phyloP scores from a whole-genome alignment of 78 protist species.

The Bodo saltans region DNA sequence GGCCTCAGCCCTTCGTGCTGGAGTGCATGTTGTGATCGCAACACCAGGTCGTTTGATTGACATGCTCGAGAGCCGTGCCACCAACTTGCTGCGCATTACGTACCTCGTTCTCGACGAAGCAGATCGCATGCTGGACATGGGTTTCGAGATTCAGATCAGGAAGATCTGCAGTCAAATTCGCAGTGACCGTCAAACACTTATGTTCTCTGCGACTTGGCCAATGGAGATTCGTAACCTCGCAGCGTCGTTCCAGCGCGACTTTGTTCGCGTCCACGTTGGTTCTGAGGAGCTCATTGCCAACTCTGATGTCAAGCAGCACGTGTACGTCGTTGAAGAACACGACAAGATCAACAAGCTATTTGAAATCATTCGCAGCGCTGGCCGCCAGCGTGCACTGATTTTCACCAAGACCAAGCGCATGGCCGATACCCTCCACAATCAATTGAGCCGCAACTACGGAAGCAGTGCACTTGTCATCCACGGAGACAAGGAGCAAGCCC shows the following conservation, averaged over 20 bases:
- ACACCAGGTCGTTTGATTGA: slow-evolving; percentile 99
- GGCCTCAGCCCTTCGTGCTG: slow-evolving; percentile 51
- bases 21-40: slow-evolving; percentile 83
- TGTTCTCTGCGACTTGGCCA: slow-evolving; percentile 99
- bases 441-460: neutral
- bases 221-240: slow-evolving; percentile 84
- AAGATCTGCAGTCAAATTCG: slow-evolving; percentile 54
- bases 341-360: slow-evolving; percentile 29
- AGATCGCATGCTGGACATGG: slow-evolving; percentile 95
- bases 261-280: slow-evolving; percentile 69
- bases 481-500: slow-evolving; percentile 89
- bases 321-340: slow-evolving; percentile 36
- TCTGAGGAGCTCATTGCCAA: slow-evolving; percentile 74
- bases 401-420: slow-evolving; percentile 31
- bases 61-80: slow-evolving; percentile 61
- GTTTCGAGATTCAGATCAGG: slow-evolving; percentile 88
- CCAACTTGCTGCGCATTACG: slow-evolving; percentile 80
- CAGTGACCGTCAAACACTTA: slow-evolving; percentile 94
- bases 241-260: slow-evolving; percentile 54
- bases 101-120: slow-evolving; percentile 93
- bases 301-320: slow-evolving; percentile 72
- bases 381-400: neutral
- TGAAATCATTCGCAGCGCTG: neutral
- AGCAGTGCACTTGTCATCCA: slow-evolving; percentile 74
- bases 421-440: neutral